Evolutionary conservation across 345 rosid genomes (phyloP), one percentile per base, ranked within the genome.

Genomic region (Nephelium lappaceum): DNA sequence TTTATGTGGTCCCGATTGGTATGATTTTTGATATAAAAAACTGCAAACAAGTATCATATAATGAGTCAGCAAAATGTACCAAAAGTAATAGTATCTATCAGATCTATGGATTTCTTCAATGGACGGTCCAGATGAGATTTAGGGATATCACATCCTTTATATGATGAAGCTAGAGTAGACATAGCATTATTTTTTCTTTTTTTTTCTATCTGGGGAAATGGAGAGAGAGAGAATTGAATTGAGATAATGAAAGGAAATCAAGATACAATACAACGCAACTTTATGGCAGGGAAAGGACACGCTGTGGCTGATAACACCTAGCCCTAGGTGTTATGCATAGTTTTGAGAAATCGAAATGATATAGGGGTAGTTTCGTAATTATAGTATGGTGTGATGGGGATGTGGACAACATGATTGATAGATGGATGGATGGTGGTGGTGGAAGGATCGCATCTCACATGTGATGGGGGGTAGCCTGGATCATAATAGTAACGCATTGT

Each of bases 81-180:
- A 19, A 19, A 0, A 18, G 45, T 27, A 36, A 23, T 0, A 19
- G 58, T 25, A 15, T 63, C 8, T 47, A 27, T 63, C 78, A 19
- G 70, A 57, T 74, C 49, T 47, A 15, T 38, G 18, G 1, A 41
- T 51, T 1, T 23, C 16, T 31, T 31, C 36, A 63, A 47, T 27
- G 74, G 63, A 67, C 61, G 77, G 69, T 21, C 16, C 2, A 58
- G 81, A 73, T 67, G 38, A 42, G 67, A 45, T 60, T 7, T 11
- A 14, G 16, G 3, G 57, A 51, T 51, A 3, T 11, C 57, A 15
- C 57, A 51, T 51, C 57, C 10, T 5, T 6, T 53, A 16, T 12
- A 14, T 0, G 55, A 49, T 4, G 55, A 49, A 49, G 14, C 55
- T 31, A 49, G 55, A 5, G 6, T 49, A 14, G 55, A 7, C 21